Percentiles rank a stretch among this genome's conserved stretches.
Conservation (phyloP, 177 flowering plant species). For the Tripterygium wilfordii region DNA sequence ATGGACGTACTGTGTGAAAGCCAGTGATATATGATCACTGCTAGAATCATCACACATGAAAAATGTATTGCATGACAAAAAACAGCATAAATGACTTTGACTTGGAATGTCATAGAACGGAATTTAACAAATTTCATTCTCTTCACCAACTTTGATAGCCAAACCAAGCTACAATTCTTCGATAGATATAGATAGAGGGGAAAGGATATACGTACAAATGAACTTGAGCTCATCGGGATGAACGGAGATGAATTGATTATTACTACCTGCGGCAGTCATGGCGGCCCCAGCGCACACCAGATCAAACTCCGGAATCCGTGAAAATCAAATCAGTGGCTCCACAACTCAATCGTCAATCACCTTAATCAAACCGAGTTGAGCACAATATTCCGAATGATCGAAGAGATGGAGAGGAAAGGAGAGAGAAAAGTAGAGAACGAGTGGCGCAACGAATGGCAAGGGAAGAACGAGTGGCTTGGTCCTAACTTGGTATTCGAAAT, state of each 20-base stretch:
- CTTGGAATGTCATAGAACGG: no score
- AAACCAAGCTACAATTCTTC: not conserved
- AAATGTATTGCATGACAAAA: no score
- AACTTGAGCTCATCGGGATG: constrained; percentile 81
- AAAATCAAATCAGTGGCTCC: no score
- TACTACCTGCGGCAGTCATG: constrained; percentile 21
- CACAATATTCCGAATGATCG: no score
- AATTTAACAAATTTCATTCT: not conserved
- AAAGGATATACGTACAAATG: constrained; percentile 33
- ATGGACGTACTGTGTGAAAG: no score
- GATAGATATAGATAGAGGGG: constrained; percentile 1
- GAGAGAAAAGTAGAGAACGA: not conserved
- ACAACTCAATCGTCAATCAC: no score
- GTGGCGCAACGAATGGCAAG: not conserved
- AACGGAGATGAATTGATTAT: constrained; percentile 52
- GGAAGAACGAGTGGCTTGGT: not conserved
- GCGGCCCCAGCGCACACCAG: constrained; percentile 6
- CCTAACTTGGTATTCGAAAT: not conserved
- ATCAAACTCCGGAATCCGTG: not conserved
- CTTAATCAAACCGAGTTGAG: not conserved
- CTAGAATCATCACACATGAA: no score
- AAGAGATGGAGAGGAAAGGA: not conserved
- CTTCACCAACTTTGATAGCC: not conserved
- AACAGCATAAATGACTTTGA: no score
- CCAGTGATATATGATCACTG: no score